Conservation (phyloP, 495 filamentous ascomycete genomes). For the Penicillium paradoxum region DNA sequence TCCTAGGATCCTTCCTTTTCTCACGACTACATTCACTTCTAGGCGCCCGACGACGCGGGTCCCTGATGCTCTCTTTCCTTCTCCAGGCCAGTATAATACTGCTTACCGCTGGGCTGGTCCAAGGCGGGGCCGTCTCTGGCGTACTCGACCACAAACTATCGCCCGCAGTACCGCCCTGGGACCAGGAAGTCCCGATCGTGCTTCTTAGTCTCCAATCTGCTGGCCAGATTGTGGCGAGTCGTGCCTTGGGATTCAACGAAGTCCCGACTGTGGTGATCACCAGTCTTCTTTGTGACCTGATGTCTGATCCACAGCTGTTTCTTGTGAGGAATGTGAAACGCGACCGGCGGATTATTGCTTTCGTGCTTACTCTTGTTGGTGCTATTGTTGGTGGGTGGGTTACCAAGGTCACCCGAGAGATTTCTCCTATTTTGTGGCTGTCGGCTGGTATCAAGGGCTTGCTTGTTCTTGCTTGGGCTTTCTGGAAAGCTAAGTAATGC, state of each 20-base stretch:
- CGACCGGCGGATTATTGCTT: conserved; percentile 53
- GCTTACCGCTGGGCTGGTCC: conserved; percentile 49
- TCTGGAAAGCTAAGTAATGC: conserved; percentile 26
- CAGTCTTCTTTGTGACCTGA: conserved; percentile 59
- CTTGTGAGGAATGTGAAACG: conserved; percentile 58
- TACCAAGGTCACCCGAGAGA: conserved; percentile 43
- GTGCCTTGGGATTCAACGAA: conserved; percentile 60
- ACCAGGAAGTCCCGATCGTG: conserved; percentile 45
- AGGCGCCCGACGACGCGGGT: conserved; percentile 38
- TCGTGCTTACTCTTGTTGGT: conserved; percentile 53
- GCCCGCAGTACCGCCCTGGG: conserved; percentile 13
- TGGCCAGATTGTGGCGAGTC: conserved; percentile 61
- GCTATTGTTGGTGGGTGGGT: conserved; percentile 63
- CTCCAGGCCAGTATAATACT: conserved; percentile 50
- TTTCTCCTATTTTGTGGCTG: conserved; percentile 51
- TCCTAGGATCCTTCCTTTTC: conserved; percentile 46
- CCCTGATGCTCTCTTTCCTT: conserved; percentile 50
- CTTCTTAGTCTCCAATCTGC: conserved; percentile 64
- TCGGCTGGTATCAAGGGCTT: conserved; percentile 49
- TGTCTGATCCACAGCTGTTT: conserved; percentile 52
- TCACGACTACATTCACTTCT: conserved; percentile 27
- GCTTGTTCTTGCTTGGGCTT: conserved; percentile 34
- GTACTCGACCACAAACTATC: conserved; percentile 8
- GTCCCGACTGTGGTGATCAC: conserved; percentile 70
- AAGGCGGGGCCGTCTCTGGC: conserved; percentile 39